These are phyloP conservation scores for Clavispora santaluciae DNA, from an alignment of 805 yeast species.

Conservation along the genomic window DNA sequence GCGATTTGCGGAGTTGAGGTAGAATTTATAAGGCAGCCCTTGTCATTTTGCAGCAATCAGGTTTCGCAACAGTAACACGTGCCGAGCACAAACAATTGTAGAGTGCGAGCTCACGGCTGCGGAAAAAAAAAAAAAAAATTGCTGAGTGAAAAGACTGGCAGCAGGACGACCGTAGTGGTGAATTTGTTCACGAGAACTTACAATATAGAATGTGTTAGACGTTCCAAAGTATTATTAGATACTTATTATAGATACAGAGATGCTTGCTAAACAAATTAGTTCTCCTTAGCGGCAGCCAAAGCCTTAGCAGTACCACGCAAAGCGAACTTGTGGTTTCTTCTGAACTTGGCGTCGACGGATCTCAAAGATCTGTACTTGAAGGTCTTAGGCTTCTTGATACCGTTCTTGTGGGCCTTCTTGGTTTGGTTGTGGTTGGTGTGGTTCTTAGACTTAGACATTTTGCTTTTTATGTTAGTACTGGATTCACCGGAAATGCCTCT, in stretches of 20 bases:
- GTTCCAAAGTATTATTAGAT: conserved; percentile 11
- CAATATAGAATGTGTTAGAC: too few species aligned
- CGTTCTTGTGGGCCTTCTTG: conserved; percentile 99
- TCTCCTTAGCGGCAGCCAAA: conserved; percentile 48
- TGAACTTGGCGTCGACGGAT: conserved; percentile 99
- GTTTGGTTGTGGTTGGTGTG: conserved; percentile 99
- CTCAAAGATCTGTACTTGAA: conserved; percentile 97
- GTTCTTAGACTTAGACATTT: conserved; percentile 99
- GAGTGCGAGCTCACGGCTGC: too few species aligned
- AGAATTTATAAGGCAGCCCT: neutral
- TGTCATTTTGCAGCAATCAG: neutral
- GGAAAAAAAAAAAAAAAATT: neutral
- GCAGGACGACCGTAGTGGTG: too few species aligned
- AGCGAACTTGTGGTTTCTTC: conserved; percentile 99
- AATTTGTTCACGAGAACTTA: too few species aligned
- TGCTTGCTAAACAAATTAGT: conserved; percentile 6
- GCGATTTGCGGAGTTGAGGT: too few species aligned
- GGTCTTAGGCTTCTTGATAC: conserved; percentile 99
- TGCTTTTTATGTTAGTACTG: conserved; percentile 31
- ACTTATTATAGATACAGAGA: conserved; percentile 11
- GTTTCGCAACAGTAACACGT: neutral
- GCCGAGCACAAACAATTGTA: neutral
- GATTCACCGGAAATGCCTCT: neutral
- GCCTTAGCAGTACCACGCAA: conserved; percentile 96
- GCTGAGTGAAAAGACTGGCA: neutral